A percentile compares a stretch with the other conserved stretches of the same genome.
phyloP scores from a whole-genome alignment of 2,329 filamentous ascomycete species.

The Stagonosporopsis tanaceti region DNA sequence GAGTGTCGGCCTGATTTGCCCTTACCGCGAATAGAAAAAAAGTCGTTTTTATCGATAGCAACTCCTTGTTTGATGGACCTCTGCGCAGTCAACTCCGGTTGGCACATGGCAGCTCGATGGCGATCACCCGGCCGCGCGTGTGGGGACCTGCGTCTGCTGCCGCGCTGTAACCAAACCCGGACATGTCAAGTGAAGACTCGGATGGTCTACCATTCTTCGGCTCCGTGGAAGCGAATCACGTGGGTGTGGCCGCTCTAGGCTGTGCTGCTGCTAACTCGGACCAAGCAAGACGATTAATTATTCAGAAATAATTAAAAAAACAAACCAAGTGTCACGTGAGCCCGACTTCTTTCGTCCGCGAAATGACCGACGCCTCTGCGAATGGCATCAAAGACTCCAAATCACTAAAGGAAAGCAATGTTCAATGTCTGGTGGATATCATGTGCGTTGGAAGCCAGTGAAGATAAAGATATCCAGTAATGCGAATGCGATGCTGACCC shows the following conservation, averaged over 20 bases:
- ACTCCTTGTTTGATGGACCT: neutral
- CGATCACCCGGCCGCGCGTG: slow-evolving; percentile 11
- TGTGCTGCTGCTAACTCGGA: too few relatives aligned
- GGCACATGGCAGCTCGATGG: slow-evolving; percentile 6
- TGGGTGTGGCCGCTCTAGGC: too few relatives aligned
- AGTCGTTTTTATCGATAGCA: slow-evolving; percentile 1
- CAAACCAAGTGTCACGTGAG: too few relatives aligned
- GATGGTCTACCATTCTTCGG: slow-evolving; percentile 8
- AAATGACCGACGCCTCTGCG: too few relatives aligned
- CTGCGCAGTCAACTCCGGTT: slow-evolving; percentile 1
- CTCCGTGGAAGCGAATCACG: neutral
- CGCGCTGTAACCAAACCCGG: neutral
- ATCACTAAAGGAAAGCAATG: too few relatives aligned
- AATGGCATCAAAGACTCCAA: too few relatives aligned
- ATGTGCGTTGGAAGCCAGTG: too few relatives aligned
- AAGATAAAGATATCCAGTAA: neutral
- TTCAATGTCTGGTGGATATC: too few relatives aligned
- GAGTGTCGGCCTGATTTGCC: neutral
- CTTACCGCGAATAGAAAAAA: too few relatives aligned
- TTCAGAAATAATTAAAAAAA: too few relatives aligned
- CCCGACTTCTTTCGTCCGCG: too few relatives aligned
- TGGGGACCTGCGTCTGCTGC: slow-evolving; percentile 13
- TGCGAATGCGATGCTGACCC: neutral
- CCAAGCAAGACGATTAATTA: too few relatives aligned
- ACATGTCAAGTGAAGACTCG: slow-evolving; percentile 9